Evolutionary conservation across 2,329 filamentous ascomycete species (phyloP), one percentile per base, ranked within the genome.

Genomic region (Pseudocercospora vitis): DNA sequence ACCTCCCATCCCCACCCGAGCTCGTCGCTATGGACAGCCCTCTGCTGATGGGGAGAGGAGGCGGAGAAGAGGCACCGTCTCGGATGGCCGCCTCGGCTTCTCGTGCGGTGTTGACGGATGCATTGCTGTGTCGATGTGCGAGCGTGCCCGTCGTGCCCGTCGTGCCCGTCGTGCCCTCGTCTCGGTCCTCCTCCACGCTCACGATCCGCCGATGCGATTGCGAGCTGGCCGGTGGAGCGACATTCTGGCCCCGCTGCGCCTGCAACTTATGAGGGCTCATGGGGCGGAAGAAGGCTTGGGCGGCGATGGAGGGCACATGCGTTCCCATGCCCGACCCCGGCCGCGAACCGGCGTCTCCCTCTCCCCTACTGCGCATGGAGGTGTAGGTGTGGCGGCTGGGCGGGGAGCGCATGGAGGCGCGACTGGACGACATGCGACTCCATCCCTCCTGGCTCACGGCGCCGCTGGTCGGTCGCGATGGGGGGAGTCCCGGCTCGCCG

Each of bases 191-290:
- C 44, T 58, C 52, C 39, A 48, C 47, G 60, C 53, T 54, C 11
- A 29, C 23, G 11, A 52, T 44, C 6, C 48, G 18, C 16, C 39
- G 50, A 44, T 56, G 53, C 19, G 47, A 48, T 18, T 52, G 53
- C 4, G 37, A 44, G 44, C 55, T 63, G 21, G 56, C 50, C 19
- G 59, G 58, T 39, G 58, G 37, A 11, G 50, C 50, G 7, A 59
- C 53, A 16, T 67, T 72, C 62, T 78, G 82, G 59, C 86, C 85
- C 70, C 92, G 81, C 73, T 97, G 94, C 50, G 91, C 91, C 73
- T 97, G 92, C 47, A 97, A 78, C 70, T 90, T 87, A 70, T 96
- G 91, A 19, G 92, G 95, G 74, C 91, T 97, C 90, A 99, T 95
- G 32, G 94, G 94, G 18, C 87, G 87, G 69, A 95, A 96, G 75